A percentile compares a stretch with the other conserved stretches of the same genome.
phyloP scores from a whole-genome alignment of 805 yeast species.

The Starmerella roubikii region DNA sequence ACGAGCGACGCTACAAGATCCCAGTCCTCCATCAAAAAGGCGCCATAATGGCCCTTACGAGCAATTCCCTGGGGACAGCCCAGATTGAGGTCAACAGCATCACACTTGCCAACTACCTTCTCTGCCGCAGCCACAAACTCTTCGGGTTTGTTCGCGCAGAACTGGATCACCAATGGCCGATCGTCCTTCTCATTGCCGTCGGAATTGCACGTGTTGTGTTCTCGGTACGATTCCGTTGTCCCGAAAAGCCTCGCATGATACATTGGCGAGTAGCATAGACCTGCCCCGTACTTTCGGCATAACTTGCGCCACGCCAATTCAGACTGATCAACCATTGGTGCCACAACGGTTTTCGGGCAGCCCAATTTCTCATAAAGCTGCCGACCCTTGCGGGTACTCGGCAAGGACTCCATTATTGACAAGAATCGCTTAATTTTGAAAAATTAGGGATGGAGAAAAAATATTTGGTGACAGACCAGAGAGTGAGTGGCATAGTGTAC shows the following conservation, averaged over 20 bases:
- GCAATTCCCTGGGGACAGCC: conserved; percentile 99
- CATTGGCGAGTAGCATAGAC: conserved; percentile 93
- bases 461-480: neutral
- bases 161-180: conserved; percentile 84
- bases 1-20: conserved; percentile 60
- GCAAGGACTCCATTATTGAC: conserved; percentile 13
- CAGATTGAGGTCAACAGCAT: conserved; percentile 87
- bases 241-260: conserved; percentile 85
- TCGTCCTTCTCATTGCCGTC: conserved; percentile 65
- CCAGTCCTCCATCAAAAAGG: conserved; percentile 97
- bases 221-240: conserved; percentile 65
- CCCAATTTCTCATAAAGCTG: conserved; percentile 58
- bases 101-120: conserved; percentile 68
- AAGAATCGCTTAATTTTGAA: conserved; percentile 2
- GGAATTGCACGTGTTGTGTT: conserved; percentile 44
- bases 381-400: conserved; percentile 37
- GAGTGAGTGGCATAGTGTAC: too few relatives aligned
- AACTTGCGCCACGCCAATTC: conserved; percentile 91
- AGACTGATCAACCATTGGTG: conserved; percentile 97
- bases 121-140: conserved; percentile 68
- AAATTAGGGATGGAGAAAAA: neutral
- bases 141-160: conserved; percentile 93
- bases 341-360: conserved; percentile 70
- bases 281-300: conserved; percentile 81
- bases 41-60: conserved; percentile 83